Evolutionary conservation across 306 rosid species (phyloP).

Genomic region (Carpinus fangiana): DNA sequence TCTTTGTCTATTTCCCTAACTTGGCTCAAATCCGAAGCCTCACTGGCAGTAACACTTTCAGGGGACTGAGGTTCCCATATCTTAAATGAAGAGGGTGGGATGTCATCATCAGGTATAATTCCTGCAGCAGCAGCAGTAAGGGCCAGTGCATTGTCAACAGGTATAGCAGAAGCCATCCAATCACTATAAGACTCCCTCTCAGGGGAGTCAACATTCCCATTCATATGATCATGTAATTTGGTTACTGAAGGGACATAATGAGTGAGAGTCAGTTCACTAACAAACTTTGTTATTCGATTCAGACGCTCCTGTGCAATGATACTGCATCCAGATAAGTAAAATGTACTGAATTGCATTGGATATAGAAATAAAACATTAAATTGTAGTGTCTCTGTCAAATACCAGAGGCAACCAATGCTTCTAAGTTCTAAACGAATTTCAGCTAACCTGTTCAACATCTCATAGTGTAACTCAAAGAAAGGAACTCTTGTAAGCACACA

Average conservation of each 20-base stretch:
- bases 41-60: conserved; percentile 57
- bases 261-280: conserved; percentile 53
- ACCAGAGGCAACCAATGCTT: neutral
- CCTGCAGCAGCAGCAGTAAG: conserved; percentile 88
- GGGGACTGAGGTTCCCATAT: conserved; percentile 67
- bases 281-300: conserved; percentile 78
- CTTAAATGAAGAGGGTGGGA: conserved; percentile 47
- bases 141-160: conserved; percentile 64
- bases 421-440: conserved; percentile 9
- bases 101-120: conserved; percentile 59
- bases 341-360: conserved; percentile 29
- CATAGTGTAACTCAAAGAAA: conserved; percentile 88
- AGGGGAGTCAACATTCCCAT: conserved; percentile 44
- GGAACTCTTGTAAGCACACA: conserved; percentile 86
- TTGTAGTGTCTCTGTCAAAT: neutral
- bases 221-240: conserved; percentile 49
- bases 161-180: conserved; percentile 87
- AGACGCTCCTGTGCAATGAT: conserved; percentile 95
- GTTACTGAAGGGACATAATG: conserved; percentile 47
- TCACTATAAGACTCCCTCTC: conserved; percentile 44
- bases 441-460: conserved; percentile 86
- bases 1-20: conserved; percentile 58
- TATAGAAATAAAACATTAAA: neutral
- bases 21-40: conserved; percentile 63
- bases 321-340: conserved; percentile 70